Evolutionary conservation across 192 early-diverging fungal genomes (phyloP).

Genomic region (Lobosporangium transversale): DNA sequence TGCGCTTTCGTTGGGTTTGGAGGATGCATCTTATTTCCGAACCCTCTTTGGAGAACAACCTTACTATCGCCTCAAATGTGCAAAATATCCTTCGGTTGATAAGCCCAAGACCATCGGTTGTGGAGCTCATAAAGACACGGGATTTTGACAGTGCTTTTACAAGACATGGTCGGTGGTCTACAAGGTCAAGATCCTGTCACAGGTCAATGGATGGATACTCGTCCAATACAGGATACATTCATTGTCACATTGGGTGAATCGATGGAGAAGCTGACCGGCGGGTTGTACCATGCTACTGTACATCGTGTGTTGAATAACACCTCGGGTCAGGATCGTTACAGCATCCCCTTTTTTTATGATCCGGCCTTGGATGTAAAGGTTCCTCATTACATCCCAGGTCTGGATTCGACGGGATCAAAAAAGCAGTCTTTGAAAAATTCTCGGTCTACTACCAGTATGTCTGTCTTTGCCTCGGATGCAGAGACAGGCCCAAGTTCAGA

Average conservation of each 20-base stretch:
- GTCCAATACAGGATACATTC: constrained; percentile 64
- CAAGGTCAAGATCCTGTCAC: constrained; percentile 65
- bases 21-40: constrained; percentile 50
- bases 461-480: background rate
- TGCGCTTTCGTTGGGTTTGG: constrained; percentile 57
- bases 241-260: constrained; percentile 74
- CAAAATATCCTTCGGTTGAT: constrained; percentile 56
- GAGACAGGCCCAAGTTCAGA: constrained; percentile 7
- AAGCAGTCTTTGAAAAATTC: background rate
- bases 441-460: constrained; percentile 28
- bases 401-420: constrained; percentile 12
- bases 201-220: constrained; percentile 71
- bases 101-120: constrained; percentile 50
- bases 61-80: constrained; percentile 56
- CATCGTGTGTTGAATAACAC: constrained; percentile 68
- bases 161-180: constrained; percentile 66
- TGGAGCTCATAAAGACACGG: constrained; percentile 67
- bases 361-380: constrained; percentile 54
- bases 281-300: constrained; percentile 62
- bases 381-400: constrained; percentile 42
- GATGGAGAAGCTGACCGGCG: constrained; percentile 63
- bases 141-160: constrained; percentile 65
- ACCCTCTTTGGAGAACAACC: constrained; percentile 53
- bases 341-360: constrained; percentile 68
- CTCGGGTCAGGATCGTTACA: constrained; percentile 58